A percentile compares a stretch with the other conserved stretches of the same genome.
Evolutionary conservation across 306 rosid species (phyloP).

Genomic region (Malus sieversii): DNA sequence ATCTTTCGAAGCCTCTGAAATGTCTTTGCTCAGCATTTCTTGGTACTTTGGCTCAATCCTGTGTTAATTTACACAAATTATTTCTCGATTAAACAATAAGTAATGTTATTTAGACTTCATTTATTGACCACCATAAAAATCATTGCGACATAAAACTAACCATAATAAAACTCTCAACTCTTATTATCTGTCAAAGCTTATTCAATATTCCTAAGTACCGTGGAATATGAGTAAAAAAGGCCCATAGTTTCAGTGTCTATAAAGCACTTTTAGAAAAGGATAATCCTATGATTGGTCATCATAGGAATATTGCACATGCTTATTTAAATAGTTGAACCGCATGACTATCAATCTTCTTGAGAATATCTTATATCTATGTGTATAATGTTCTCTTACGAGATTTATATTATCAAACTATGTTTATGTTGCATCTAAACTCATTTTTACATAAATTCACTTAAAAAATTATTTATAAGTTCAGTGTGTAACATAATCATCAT

Average conservation of each 20-base stretch:
- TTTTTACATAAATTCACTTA: background rate
- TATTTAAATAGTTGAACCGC: background rate
- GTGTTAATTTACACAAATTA: background rate
- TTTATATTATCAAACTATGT: background rate
- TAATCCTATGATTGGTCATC: constrained; percentile 31
- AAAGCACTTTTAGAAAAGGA: constrained; percentile 38
- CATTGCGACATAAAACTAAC: background rate
- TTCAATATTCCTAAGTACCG: background rate
- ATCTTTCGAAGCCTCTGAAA: constrained; percentile 56
- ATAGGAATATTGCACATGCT: constrained; percentile 9
- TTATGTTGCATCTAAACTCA: background rate
- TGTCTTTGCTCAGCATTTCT: constrained; percentile 70
- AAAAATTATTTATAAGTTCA: background rate
- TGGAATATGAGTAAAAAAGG: background rate
- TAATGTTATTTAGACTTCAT: background rate
- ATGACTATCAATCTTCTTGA: background rate
- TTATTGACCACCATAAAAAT: background rate
- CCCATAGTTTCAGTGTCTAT: constrained; percentile 8
- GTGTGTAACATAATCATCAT: background rate
- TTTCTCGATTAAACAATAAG: background rate
- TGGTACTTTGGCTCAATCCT: constrained; percentile 96
- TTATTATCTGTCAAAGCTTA: background rate
- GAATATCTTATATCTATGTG: no score
- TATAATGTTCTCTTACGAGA: background rate
- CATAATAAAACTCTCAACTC: background rate